A percentile compares a stretch with the other conserved stretches of the same genome.
Evolutionary conservation across 1,284 basidiomycete species (phyloP).

Genomic region (Puccinia triticina): DNA sequence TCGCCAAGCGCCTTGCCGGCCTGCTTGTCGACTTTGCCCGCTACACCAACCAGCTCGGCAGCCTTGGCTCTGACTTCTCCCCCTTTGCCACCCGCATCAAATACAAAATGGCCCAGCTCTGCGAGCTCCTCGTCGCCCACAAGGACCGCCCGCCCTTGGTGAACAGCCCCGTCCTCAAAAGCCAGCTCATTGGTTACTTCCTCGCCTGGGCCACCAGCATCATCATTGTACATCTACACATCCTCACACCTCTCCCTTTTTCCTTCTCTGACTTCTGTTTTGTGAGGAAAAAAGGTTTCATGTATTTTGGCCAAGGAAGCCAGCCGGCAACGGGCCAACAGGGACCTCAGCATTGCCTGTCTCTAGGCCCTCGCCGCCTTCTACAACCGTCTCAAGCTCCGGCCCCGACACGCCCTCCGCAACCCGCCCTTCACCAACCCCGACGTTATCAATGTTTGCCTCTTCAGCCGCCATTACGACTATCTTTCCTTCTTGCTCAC

Average conservation of each 20-base stretch:
- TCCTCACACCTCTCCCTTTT: not conserved
- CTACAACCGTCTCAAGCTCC: constrained; percentile 75
- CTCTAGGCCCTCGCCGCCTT: constrained; percentile 73
- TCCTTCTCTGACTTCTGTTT: not conserved
- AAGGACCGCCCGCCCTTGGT: constrained; percentile 67
- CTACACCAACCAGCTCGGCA: constrained; percentile 48
- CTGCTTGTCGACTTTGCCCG: constrained; percentile 47
- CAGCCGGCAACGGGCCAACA: constrained; percentile 79
- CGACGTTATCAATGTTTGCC: constrained; percentile 9
- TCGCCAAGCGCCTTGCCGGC: constrained; percentile 63
- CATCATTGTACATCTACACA: constrained; percentile 21
- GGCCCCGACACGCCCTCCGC: constrained; percentile 64
- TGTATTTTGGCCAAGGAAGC: constrained; percentile 50
- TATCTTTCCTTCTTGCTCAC: constrained; percentile 46
- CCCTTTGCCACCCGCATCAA: constrained; percentile 65
- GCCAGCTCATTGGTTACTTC: constrained; percentile 49
- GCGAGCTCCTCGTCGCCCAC: constrained; percentile 71
- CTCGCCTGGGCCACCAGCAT: constrained; percentile 44
- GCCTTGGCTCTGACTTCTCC: constrained; percentile 2
- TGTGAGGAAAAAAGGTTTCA: constrained; percentile 26
- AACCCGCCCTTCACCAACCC: not conserved
- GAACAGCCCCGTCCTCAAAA: constrained; percentile 30
- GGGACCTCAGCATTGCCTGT: constrained; percentile 73
- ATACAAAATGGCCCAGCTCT: constrained; percentile 74
- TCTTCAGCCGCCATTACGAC: constrained; percentile 51